These are phyloP conservation scores for Conticribra guillardii DNA, from an alignment of 108 stramenopile species.

Conservation along the genomic window DNA sequence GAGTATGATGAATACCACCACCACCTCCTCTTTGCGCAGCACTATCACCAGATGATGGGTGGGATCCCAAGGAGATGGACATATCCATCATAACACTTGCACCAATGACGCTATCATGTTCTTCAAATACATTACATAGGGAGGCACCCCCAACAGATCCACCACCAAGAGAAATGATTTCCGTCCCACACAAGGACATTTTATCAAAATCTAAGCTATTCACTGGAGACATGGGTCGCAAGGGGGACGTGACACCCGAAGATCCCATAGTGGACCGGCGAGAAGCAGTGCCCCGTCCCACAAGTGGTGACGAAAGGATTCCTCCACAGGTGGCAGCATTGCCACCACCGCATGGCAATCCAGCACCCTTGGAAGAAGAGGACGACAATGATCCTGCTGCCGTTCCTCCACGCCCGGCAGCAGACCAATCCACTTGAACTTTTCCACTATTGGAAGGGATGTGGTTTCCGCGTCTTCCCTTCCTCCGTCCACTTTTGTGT, in stretches of 20 bases:
- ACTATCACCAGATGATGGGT: slow-evolving; percentile 22
- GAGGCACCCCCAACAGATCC: slow-evolving; percentile 54
- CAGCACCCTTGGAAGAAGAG: slow-evolving; percentile 1
- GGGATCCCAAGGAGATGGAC: slow-evolving; percentile 28
- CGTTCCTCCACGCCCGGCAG: slow-evolving; percentile 11
- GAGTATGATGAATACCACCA: not conserved
- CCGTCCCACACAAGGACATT: slow-evolving; percentile 45
- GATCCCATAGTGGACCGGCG: not conserved
- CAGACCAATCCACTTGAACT: slow-evolving; percentile 37
- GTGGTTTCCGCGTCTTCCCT: slow-evolving; percentile 17
- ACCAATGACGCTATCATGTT: slow-evolving; percentile 25
- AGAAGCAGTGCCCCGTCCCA: not conserved
- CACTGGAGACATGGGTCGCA: slow-evolving; percentile 14
- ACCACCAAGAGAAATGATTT: slow-evolving; percentile 37
- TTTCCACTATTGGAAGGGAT: slow-evolving; percentile 46
- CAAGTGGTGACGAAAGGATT: slow-evolving; percentile 18
- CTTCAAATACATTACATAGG: slow-evolving; percentile 60
- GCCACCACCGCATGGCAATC: slow-evolving; percentile 5
- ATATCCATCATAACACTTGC: slow-evolving; percentile 34
- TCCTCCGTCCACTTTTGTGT: slow-evolving; percentile 17
- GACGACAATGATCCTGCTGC: not conserved
- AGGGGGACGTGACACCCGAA: not conserved
- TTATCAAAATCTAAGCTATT: slow-evolving; percentile 40
- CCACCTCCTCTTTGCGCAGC: not conserved
- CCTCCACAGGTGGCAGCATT: slow-evolving; percentile 4